These are phyloP conservation scores for Aphanomyces cochlioides DNA, from an alignment of 352 stramenopile species.

Conservation along the genomic window DNA sequence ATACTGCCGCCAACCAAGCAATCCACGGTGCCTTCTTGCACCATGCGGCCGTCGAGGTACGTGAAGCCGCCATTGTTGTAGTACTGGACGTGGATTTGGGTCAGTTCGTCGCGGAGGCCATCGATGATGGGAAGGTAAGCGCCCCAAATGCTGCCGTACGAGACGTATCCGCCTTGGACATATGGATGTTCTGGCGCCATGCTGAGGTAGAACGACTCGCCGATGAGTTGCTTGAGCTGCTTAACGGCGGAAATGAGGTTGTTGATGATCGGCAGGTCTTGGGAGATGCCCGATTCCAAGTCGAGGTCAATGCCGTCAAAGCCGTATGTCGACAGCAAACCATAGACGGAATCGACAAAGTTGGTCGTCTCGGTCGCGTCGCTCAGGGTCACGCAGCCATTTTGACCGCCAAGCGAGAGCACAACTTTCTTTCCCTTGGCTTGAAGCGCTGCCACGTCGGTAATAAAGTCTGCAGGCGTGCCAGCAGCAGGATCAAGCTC, in stretches of 20 bases:
- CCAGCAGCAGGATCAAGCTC: constrained; percentile 8
- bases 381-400: constrained; percentile 6
- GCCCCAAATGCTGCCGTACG: constrained; percentile 26
- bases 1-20: constrained; percentile 23
- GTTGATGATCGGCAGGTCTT: constrained; percentile 26
- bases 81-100: constrained; percentile 27
- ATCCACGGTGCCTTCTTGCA: constrained; percentile 27
- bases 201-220: constrained; percentile 24
- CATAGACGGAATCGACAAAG: constrained; percentile 15
- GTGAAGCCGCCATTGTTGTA: constrained; percentile 30
- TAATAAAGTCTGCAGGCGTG: constrained; percentile 16
- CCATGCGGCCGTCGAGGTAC: constrained; percentile 28
- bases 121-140: constrained; percentile 29
- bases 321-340: constrained; percentile 9
- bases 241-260: constrained; percentile 27
- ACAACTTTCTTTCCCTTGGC: constrained; percentile 19
- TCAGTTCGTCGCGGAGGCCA: constrained; percentile 24
- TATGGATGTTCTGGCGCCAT: constrained; percentile 30
- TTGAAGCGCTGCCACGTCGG: constrained; percentile 17
- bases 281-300: constrained; percentile 20
- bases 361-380: constrained; percentile 3
- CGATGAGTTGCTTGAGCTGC: constrained; percentile 18
- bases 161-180: constrained; percentile 16
- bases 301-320: constrained; percentile 30
- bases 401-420: constrained; percentile 22